These are phyloP conservation scores for Helianthus annuus DNA, from an alignment of 129 eudicot species.

Conservation along the genomic window HanXRQr2.0-SUNRISE NC_035437.2:172656402-172656901, in stretches of 20 bases:
- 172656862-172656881: too few species aligned
- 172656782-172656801: too few species aligned
- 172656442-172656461: conserved; percentile 79
- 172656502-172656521: conserved; percentile 80
- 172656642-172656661: not conserved
- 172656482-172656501: conserved; percentile 61
- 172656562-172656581: conserved; percentile 85
- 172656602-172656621: conserved; percentile 82
- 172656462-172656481: conserved; percentile 71
- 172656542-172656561: conserved; percentile 94
- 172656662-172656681: not conserved
- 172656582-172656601: conserved; percentile 69
- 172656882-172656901: too few species aligned
- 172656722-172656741: too few species aligned
- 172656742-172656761: too few species aligned
- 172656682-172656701: not conserved
- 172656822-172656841: too few species aligned
- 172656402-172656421: conserved; percentile 21
- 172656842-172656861: too few species aligned
- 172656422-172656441: conserved; percentile 49
- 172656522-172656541: conserved; percentile 94
- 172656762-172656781: too few species aligned
- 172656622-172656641: conserved; percentile 94
- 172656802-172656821: too few species aligned
- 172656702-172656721: too few species aligned